Evolutionary conservation across 2,329 filamentous ascomycete species (phyloP), one percentile per base, ranked within the genome.

Genomic region (Fusarium xyrophilum): DNA sequence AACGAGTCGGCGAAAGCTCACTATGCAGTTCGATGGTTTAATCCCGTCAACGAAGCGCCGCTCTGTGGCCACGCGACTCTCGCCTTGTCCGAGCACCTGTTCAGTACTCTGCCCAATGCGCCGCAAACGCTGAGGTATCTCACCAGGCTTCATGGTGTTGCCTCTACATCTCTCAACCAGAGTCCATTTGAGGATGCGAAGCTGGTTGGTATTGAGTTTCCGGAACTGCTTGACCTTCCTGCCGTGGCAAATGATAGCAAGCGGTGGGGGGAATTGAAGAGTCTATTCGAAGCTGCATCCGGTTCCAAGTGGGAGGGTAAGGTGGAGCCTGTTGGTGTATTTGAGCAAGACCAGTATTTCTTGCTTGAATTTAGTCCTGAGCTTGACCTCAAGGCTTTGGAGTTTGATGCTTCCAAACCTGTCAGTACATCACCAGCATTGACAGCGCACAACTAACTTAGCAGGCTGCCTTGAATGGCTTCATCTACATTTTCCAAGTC

Each of bases 11-110:
- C 60, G 3, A 40, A 64, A 9, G 25, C 47, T 15, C 40, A 62
- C 17, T 64, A 64, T 3, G 60, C 60, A 0, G 61, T 64, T 3
- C 61, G 61, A 0, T 64, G 61, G 61, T 64, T 64, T 28, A 64
- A 64, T 23, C 23, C 54, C 19, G 23, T 30, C 5, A 21, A 51
- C 5, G 61, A 64, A 10, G 60, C 43, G n/a, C 61, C 61, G 2
- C 44, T 64, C 0, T 64, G 61, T 6, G 61, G 61, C 0, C 61
- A 64, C 0, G 61, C 60, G 6, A 64, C 61, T 1, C 59, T 64
- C 0, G 61, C 61, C 0, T 7, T 64, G 7, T 64, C 61, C 1
- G 51, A 64, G 15, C 60, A 64, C 0, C 10, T 64, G 0, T 64
- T 64, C 3, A 46, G 28, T 10, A 46, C 38, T 3, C 17, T 64